Conservation (phyloP, 2,329 filamentous ascomycete species). For the Ceratocystis ficicola region DNA sequence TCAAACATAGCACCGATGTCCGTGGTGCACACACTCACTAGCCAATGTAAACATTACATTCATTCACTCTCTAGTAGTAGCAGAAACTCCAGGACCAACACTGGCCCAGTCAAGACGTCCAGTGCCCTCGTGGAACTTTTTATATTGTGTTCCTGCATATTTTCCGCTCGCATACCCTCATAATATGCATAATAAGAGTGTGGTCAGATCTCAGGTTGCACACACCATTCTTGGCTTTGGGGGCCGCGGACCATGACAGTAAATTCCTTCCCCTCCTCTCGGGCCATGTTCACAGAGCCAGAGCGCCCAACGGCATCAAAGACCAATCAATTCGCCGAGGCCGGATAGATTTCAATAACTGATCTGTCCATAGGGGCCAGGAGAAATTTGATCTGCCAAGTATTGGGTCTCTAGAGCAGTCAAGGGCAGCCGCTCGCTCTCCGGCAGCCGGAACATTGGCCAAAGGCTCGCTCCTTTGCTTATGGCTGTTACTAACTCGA, state of each 20-base stretch:
- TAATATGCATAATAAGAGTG: neutral
- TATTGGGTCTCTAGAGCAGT: neutral
- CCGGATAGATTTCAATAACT: neutral
- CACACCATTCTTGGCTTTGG: neutral
- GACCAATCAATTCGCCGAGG: constrained; percentile 1
- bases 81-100: too few species aligned
- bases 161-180: neutral
- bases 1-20: too few species aligned
- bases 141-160: constrained; percentile 1
- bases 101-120: too few species aligned
- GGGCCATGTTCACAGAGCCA: neutral
- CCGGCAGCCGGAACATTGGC: neutral
- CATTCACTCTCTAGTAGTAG: too few species aligned
- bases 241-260: neutral
- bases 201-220: constrained; percentile 5
- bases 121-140: neutral
- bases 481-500: neutral
- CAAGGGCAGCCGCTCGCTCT: too few species aligned
- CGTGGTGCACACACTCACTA: too few species aligned
- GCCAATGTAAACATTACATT: too few species aligned
- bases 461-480: neutral
- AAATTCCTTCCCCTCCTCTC: neutral
- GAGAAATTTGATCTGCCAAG: neutral
- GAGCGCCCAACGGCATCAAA: neutral
- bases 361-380: neutral